A percentile compares a stretch with the other conserved stretches of the same genome.
Conservation (phyloP, 2,329 filamentous ascomycete species). For the Basipetospora chlamydospora region DNA sequence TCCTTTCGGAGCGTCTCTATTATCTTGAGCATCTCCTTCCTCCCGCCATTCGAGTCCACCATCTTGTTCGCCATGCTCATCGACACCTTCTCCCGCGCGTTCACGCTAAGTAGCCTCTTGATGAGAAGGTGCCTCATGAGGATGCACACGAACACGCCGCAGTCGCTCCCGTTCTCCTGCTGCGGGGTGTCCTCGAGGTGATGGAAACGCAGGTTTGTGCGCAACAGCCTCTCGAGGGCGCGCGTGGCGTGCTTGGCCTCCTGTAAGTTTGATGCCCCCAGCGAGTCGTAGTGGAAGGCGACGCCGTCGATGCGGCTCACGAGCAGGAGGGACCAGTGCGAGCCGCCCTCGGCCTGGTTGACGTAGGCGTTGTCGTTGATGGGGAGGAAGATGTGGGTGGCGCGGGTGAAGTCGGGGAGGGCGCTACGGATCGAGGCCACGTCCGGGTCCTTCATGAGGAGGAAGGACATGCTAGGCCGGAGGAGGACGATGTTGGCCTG, state of each 20-base stretch:
- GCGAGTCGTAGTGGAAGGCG: constrained; percentile 91
- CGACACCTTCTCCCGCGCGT: constrained; percentile 71
- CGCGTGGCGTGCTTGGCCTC: constrained; percentile 57
- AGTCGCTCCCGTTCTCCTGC: constrained; percentile 86
- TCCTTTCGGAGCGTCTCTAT: constrained; percentile 81
- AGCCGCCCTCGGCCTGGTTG: constrained; percentile 69
- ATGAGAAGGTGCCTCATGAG: constrained; percentile 89
- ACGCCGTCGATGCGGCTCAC: constrained; percentile 80
- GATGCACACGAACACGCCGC: constrained; percentile 90
- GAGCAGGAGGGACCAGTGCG: constrained; percentile 87
- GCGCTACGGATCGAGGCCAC: constrained; percentile 45
- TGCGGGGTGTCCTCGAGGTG: constrained; percentile 76
- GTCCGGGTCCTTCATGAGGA: constrained; percentile 63
- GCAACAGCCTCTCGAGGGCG: constrained; percentile 56
- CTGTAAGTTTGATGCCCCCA: constrained; percentile 58
- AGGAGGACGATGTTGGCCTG: constrained; percentile 80
- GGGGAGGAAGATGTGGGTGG: constrained; percentile 89
- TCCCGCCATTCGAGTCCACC: constrained; percentile 63
- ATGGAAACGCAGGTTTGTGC: constrained; percentile 55
- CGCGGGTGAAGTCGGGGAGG: constrained; percentile 64
- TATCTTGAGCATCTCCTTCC: constrained; percentile 83
- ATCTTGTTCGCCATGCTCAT: constrained; percentile 85
- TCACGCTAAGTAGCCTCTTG: constrained; percentile 64
- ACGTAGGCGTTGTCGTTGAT: constrained; percentile 79
- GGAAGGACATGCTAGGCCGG: constrained; percentile 81